phyloP scores from a whole-genome alignment of 495 filamentous ascomycete genomes.

The Aspergillus sparsus region DNA sequence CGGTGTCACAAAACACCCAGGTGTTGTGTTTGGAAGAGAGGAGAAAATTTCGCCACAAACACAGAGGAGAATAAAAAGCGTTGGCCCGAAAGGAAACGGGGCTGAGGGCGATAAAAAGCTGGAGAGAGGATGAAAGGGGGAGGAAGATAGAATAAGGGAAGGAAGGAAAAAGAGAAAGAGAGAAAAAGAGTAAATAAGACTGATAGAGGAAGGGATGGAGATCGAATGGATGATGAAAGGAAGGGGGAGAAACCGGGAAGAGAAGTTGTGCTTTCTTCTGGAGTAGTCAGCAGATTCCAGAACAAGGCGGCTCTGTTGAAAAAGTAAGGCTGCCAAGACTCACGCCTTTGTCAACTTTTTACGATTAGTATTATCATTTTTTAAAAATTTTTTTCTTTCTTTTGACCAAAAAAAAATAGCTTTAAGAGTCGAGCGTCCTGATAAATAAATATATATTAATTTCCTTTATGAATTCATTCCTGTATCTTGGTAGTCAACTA shows the following conservation, averaged over 20 bases:
- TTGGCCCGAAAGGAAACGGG: conserved; percentile 1
- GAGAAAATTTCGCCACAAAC: conserved; percentile 21
- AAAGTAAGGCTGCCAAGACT: conserved; percentile 20
- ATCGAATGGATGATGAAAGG: conserved; percentile 30
- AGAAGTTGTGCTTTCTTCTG: conserved; percentile 6
- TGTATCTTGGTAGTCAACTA: too few species aligned
- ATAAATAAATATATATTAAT: not conserved
- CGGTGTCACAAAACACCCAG: conserved; percentile 14
- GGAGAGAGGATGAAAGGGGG: conserved; percentile 4
- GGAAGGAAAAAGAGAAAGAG: conserved; percentile 12
- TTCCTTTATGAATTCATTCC: too few species aligned
- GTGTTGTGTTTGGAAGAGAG: conserved; percentile 8
- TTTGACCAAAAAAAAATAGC: conserved; percentile 1
- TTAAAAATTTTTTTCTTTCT: too few species aligned
- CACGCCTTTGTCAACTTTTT: too few species aligned
- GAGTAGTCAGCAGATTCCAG: conserved; percentile 25
- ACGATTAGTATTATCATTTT: too few species aligned
- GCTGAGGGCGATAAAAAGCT: conserved; percentile 9
- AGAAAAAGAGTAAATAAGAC: conserved; percentile 17
- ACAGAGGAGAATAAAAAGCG: conserved; percentile 13
- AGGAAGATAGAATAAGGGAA: conserved; percentile 12
- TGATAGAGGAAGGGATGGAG: conserved; percentile 21
- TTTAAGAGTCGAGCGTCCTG: not conserved
- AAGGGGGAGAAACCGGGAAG: conserved; percentile 24
- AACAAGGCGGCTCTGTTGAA: conserved; percentile 22